phyloP scores from a whole-genome alignment of 2,329 filamentous ascomycete species.

The Ophiostoma novo-ulmi region DNA sequence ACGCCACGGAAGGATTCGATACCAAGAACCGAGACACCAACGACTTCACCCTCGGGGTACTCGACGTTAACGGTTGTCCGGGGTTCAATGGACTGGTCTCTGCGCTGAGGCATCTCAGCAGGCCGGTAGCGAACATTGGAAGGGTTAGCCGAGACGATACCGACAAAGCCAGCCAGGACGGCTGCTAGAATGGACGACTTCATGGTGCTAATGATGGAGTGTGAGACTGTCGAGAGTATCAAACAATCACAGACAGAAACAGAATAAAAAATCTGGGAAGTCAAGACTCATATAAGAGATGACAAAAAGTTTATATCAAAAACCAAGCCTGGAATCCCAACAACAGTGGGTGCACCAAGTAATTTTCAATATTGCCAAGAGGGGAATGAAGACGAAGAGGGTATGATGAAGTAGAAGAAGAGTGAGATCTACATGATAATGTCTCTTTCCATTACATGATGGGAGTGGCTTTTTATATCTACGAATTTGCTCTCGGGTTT shows the following conservation, averaged over 20 bases:
- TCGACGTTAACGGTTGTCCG: slow-evolving; percentile 18
- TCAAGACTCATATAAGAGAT: not conserved
- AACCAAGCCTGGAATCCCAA: slow-evolving; percentile 4
- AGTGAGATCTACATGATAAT: not conserved
- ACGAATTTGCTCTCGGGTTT: not conserved
- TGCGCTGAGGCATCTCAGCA: not conserved
- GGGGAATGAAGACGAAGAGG: not conserved
- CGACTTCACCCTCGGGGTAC: slow-evolving; percentile 25
- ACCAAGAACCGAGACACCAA: slow-evolving; percentile 26
- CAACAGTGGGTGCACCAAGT: slow-evolving; percentile 7
- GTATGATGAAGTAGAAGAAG: not conserved
- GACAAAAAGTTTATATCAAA: not conserved
- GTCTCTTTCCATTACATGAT: not conserved
- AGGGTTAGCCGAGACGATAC: not conserved
- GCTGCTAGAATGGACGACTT: not conserved
- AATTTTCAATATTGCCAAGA: slow-evolving; percentile 10
- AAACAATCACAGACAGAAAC: not conserved
- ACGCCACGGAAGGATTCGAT: slow-evolving; percentile 71
- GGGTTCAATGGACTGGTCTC: slow-evolving; percentile 1
- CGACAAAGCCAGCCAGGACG: not conserved
- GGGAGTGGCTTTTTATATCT: not conserved
- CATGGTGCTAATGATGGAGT: not conserved
- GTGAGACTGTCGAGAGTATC: not conserved
- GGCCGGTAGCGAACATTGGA: slow-evolving; percentile 1
- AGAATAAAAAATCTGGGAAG: not conserved